These are phyloP conservation scores for Pachyrhizus erosus DNA, from an alignment of 306 rosid species.

Conservation along the genomic window DNA sequence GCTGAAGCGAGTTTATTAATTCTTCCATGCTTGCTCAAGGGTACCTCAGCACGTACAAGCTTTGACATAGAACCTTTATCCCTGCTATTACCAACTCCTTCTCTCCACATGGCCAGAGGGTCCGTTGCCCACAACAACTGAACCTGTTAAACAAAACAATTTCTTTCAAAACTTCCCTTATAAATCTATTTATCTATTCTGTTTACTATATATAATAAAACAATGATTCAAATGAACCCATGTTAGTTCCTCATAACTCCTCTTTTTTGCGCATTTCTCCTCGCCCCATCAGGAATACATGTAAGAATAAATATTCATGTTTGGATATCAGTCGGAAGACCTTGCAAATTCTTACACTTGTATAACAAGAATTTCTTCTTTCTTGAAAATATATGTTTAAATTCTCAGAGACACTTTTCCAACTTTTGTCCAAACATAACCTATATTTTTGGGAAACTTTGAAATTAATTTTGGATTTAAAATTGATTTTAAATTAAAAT, in stretches of 20 bases:
- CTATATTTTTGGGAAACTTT: no score
- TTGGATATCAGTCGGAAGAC: no score
- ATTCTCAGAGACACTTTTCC: no score
- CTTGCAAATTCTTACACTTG: no score
- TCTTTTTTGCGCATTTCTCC: no score
- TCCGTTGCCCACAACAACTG: slow-evolving; percentile 91
- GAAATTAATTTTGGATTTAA: no score
- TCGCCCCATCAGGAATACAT: no score
- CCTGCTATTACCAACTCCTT: slow-evolving; percentile 76
- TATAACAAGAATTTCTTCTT: no score
- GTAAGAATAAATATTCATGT: no score
- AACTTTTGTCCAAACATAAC: no score
- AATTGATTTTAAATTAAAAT: no score
- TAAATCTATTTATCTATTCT: background rate
- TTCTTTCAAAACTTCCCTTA: background rate
- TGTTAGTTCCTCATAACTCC: background rate
- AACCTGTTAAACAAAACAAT: slow-evolving; percentile 53
- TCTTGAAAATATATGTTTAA: no score
- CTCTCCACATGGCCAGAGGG: slow-evolving; percentile 83
- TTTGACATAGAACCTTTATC: slow-evolving; percentile 66
- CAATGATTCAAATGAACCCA: background rate
- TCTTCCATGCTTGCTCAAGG: slow-evolving; percentile 85
- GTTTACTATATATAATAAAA: background rate
- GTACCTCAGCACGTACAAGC: slow-evolving; percentile 81
- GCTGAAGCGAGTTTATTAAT: slow-evolving; percentile 80